Conservation (phyloP, 2,329 filamentous ascomycete genomes). For the Plenodomus biglobosus region DNA sequence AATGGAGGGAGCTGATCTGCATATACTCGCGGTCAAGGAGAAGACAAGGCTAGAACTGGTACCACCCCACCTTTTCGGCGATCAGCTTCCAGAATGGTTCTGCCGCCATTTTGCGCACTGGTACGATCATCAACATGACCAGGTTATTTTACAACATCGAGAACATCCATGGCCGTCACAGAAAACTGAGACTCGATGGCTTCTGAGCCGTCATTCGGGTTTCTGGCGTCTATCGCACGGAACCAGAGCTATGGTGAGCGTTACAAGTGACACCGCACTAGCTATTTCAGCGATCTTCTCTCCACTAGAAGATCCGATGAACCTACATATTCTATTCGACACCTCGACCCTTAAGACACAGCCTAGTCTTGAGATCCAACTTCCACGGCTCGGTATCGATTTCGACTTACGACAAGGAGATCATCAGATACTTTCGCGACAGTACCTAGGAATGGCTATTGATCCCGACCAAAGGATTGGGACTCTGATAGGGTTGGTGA, state of each 20-base stretch:
- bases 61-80: conserved; percentile 32
- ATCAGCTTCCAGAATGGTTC: conserved; percentile 37
- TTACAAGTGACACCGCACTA: conserved; percentile 9
- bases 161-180: conserved; percentile 13
- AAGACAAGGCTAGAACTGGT: conserved; percentile 34
- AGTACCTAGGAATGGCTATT: conserved; percentile 30
- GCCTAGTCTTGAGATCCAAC: conserved; percentile 21
- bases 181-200: too few relatives aligned
- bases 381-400: conserved; percentile 15
- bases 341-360: not conserved
- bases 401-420: conserved; percentile 9
- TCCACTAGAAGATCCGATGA: conserved; percentile 14
- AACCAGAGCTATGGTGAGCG: too few relatives aligned
- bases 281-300: conserved; percentile 16
- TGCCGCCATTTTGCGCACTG: conserved; percentile 23
- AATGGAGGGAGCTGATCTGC: conserved; percentile 23
- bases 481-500: conserved; percentile 28
- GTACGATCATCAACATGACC: conserved; percentile 2
- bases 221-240: too few relatives aligned
- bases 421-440: conserved; percentile 20
- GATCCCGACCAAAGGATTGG: conserved; percentile 27
- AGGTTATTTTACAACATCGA: conserved; percentile 14
- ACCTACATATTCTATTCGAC: conserved; percentile 23
- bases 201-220: too few relatives aligned
- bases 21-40: conserved; percentile 20